Conservation (phyloP, 2,329 filamentous ascomycete species). For the Fusarium brevicatenulatum region DNA sequence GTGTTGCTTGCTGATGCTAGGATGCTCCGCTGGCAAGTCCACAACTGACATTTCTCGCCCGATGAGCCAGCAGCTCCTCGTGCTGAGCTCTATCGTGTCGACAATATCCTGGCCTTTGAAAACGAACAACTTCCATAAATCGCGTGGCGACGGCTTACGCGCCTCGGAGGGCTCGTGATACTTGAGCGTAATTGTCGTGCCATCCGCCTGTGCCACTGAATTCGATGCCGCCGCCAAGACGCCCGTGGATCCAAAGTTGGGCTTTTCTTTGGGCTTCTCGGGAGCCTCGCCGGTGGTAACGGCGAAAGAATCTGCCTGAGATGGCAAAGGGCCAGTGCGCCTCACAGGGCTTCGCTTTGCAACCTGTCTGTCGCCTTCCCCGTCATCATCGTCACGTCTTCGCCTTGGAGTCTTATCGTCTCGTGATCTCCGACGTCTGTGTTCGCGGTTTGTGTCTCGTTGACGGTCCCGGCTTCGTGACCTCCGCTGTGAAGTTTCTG, state of each 20-base stretch:
- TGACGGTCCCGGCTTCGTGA: slow-evolving; percentile 44
- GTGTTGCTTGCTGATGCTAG: slow-evolving; percentile 94
- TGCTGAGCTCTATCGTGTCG: slow-evolving; percentile 80
- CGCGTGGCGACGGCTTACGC: slow-evolving; percentile 81
- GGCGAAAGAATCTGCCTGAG: slow-evolving; percentile 69
- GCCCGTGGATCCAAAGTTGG: slow-evolving; percentile 85
- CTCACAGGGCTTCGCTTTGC: slow-evolving; percentile 42
- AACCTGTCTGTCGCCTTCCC: slow-evolving; percentile 37
- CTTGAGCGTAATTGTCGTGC: slow-evolving; percentile 83
- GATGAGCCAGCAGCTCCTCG: slow-evolving; percentile 89
- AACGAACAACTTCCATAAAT: slow-evolving; percentile 89
- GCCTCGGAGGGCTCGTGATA: slow-evolving; percentile 96
- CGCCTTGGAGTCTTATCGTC: slow-evolving; percentile 45
- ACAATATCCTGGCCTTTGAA: slow-evolving; percentile 87
- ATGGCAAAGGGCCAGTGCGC: slow-evolving; percentile 64
- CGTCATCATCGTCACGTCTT: slow-evolving; percentile 35
- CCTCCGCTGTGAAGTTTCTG: slow-evolving; percentile 43
- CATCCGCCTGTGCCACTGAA: slow-evolving; percentile 74
- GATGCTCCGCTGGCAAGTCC: slow-evolving; percentile 87
- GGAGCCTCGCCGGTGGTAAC: slow-evolving; percentile 59
- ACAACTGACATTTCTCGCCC: slow-evolving; percentile 84
- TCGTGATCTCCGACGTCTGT: slow-evolving; percentile 47
- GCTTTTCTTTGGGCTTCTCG: slow-evolving; percentile 79
- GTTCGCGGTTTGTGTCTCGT: slow-evolving; percentile 41
- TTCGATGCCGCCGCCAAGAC: slow-evolving; percentile 90